Evolutionary conservation across 192 early-diverging fungal species (phyloP), one percentile per base, ranked within the genome.

Genomic region (Geranomyces variabilis): DNA sequence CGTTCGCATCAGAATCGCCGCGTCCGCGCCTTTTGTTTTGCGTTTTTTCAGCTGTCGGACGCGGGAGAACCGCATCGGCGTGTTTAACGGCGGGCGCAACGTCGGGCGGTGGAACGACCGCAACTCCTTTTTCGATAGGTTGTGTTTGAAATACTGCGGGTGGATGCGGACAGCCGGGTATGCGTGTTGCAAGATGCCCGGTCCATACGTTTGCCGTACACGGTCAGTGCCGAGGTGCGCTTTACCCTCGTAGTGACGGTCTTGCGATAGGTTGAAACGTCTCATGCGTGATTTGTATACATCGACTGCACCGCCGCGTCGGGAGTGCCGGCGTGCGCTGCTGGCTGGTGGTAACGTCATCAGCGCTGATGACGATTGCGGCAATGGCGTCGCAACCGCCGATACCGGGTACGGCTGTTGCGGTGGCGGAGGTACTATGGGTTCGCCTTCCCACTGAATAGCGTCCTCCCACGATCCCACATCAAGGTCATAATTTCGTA

Each of bases 31-130:
- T 68, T 79, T 80, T 70, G 87, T 86, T 55, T 87, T 84, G 59
- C 91, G 90, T 67, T 90, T 88, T 70, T 93, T 90, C 43, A 89
- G 81, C 73, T 88, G 87, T 56, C 92, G 93, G 47, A 94, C 90
- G 1, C 90, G 86, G 13, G 91, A 87, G 74, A 99, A 96, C 9
- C 73, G 80, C 46, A 94, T 83, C 4, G 78, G 74, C 9, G 78
- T 69, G 59, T 86, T 81, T 9, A 87, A 66, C 7, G 88, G 80
- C n/a, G 91, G 76, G 55, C 90, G 88, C 41, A 94, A 71, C 19
- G 83, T 79, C 9, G 94, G 94, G 21, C 97, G 90, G 73, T 99
- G 96, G 84, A 94, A 95, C 0, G 91, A 87, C 6, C 94, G 88
- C 56, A 94, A 75, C 49, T 99, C 96, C 3, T 85, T 76, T 47